These are phyloP conservation scores for Ceratonia siliqua DNA, from an alignment of 306 rosid species.

Conservation along the genomic window DNA sequence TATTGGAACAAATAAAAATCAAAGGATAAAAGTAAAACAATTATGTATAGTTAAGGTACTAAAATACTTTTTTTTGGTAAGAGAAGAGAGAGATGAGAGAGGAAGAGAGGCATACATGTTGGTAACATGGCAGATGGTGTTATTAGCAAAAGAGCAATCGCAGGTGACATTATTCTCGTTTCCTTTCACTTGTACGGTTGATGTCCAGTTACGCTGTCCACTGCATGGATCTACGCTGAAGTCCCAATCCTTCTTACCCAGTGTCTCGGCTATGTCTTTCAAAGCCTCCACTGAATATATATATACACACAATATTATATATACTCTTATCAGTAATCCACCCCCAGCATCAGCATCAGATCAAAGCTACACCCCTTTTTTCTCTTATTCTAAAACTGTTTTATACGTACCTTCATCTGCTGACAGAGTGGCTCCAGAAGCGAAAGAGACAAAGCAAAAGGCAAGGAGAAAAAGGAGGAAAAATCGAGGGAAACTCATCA, in stretches of 20 bases:
- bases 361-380: neutral
- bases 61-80: too few species aligned
- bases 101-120: conserved; percentile 40
- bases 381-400: too few species aligned
- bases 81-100: neutral
- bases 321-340: too few species aligned
- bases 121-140: conserved; percentile 50
- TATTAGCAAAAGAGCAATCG: conserved; percentile 32
- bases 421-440: conserved; percentile 40
- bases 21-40: too few species aligned
- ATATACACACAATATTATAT: neutral
- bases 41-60: too few species aligned
- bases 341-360: too few species aligned
- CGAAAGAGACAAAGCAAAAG: conserved; percentile 17
- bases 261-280: conserved; percentile 40
- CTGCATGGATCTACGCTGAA: conserved; percentile 58
- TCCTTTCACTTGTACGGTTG: neutral
- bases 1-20: too few species aligned
- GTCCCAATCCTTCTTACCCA: conserved; percentile 60
- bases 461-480: conserved; percentile 12
- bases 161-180: conserved; percentile 34
- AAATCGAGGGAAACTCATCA: neutral
- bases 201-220: conserved; percentile 39
- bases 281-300: conserved; percentile 42
- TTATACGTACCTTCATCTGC: conserved; percentile 43